These are phyloP conservation scores for Erythrophleum fordii DNA, from an alignment of 306 rosid genomes.

Conservation along the genomic window DNA sequence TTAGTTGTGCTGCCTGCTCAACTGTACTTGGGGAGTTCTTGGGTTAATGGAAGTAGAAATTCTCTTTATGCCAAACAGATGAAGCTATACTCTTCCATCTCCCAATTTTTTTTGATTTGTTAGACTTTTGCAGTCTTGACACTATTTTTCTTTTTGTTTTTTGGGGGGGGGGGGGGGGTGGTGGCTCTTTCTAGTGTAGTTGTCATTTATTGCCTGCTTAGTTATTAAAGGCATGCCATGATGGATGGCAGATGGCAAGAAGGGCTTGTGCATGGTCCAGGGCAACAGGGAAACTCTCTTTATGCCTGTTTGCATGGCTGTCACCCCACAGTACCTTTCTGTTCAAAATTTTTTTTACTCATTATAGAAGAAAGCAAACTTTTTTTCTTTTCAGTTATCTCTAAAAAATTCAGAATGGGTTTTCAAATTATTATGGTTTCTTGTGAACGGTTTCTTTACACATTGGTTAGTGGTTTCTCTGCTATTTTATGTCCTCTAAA, in stretches of 20 bases:
- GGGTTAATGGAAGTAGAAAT: not conserved
- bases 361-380: not conserved
- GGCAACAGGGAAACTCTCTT: not conserved
- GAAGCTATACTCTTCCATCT: not conserved
- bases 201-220: not conserved
- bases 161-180: no score
- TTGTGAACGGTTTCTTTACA: no score
- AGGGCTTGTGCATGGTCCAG: not conserved
- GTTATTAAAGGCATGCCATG: not conserved
- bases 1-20: not conserved
- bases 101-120: not conserved
- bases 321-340: not conserved
- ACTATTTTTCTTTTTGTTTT: no score
- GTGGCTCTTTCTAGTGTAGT: not conserved
- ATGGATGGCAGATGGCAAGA: not conserved
- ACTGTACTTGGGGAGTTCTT: not conserved
- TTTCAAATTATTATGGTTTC: no score
- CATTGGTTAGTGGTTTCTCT: no score
- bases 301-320: not conserved
- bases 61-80: not conserved
- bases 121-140: not conserved
- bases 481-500: no score
- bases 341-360: no score
- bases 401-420: not conserved
- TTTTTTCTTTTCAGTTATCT: not conserved